Base-by-base conservation (phyloP, 2,329 filamentous ascomycete genomes). In the Neonectria neomacrospora region DNA sequence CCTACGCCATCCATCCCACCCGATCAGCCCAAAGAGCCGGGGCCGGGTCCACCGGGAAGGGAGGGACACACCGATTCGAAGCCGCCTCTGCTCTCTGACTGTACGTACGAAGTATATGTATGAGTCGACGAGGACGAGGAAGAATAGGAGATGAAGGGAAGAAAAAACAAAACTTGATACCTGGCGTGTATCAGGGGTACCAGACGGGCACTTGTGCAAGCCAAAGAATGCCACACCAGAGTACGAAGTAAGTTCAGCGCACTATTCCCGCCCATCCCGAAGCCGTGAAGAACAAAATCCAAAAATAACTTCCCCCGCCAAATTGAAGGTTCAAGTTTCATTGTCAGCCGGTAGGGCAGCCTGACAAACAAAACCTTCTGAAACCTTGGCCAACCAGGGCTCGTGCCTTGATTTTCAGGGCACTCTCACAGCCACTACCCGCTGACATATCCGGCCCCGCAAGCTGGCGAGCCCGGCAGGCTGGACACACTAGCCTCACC, bases 281-380 rank as follows among this genome's bases (percentile, higher is more conserved):
- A 22, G 20, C 26, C 11, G n/a, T 14, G 41, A 54, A 37, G 12
- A 23, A 20, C 18, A 18, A 22, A n/a, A 22, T 57, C 59, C 59
- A 54, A 62, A 57, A 62, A 62, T 62, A 62, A 57, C 59, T 45
- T 53, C 59, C 59, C 59, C 55, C 60, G 53, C 59, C 59, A 62
- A 56, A 55, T 48, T 28, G 16, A 37, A 37, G 7, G 34, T 16
- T 32, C 30, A 37, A n/a, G 14, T 12, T 32, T 11, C 8, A 32
- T 12, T 11, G n/a, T 41, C n/a, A 41, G 11, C 16, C 9, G 37
- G 7, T n/a, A 41, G n/a, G 37, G 37, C n/a, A 39, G n/a, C 37
- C 37, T 39, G 37, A 18, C 37, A 41, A 18, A n/a, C 37, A 41
- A 41, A 41, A 16, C 37, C 37, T 20, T 11, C 47, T 32, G 47